Base-by-base conservation (phyloP, 768 basidiomycete genomes). In the Clitopilus passeckerianus region DNA sequence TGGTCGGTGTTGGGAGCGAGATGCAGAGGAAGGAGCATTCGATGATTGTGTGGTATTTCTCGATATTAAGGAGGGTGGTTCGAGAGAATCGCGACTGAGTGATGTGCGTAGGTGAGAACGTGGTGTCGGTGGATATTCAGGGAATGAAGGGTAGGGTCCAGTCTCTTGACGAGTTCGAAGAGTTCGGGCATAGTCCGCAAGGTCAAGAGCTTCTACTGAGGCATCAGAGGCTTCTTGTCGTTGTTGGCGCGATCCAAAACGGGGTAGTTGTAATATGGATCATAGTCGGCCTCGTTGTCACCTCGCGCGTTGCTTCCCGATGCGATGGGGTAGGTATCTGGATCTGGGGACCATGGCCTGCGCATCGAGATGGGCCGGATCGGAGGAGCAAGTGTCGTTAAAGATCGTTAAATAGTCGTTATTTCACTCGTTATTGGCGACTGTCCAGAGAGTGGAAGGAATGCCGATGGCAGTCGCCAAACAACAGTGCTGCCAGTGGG, bases 171-270 rank as follows among this genome's bases (percentile, higher is more conserved):
- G 70, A 34, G 71, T 57, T 41, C 75, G 72, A 22, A 87, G 75
- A 18, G 82, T 83, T 60, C 68, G 72, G 6, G 86, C 77, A 70
- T 89, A 90, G 68, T 89, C 88, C 33, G 87, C 87, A 22, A 90
- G 77, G 71, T 90, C 88, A 57, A 89, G 78, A 2, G 87, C 86
- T 67, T 89, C 87, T 1, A 89, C 79, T 57, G 86, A 87, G 24
- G 77, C 79, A 59, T 89, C 87, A 6, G 86, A 86, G 4, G 80
- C 72, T 60, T 87, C 83, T 60, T 81, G 70, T 27, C 73, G 72
- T 56, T 69, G 71, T 53, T 67, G 70, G 10, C 60, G 62, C 22
- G 59, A 58, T 37, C 64, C 66, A 2, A 60, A 63, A 53, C 53
- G 64, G 68, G 59, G 43, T 66, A 64, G 35, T 69, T 61, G 33